phyloP scores from a whole-genome alignment of 208 protist species.

The Trypanosomatidae sp. region DNA sequence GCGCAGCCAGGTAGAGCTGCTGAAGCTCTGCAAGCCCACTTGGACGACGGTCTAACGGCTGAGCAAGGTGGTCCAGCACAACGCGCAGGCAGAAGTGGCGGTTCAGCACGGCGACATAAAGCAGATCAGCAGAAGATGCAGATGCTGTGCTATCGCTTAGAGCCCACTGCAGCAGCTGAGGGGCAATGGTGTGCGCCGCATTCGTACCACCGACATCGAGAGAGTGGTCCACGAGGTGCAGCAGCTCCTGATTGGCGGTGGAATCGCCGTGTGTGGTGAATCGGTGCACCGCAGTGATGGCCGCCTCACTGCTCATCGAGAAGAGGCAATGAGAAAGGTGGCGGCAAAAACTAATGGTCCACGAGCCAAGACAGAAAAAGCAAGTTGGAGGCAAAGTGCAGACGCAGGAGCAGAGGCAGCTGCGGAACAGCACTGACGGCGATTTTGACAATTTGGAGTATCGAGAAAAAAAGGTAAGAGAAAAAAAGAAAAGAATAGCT shows the following conservation, averaged over 20 bases:
- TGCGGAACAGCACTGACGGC: too few relatives aligned
- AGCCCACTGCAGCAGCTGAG: constrained; percentile 41
- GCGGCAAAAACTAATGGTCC: not conserved
- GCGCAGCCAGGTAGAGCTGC: constrained; percentile 35
- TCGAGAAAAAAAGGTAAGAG: too few relatives aligned
- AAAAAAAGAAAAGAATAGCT: too few relatives aligned
- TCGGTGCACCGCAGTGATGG: not conserved
- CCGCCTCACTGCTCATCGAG: not conserved
- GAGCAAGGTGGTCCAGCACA: constrained; percentile 41
- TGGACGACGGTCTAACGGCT: constrained; percentile 43
- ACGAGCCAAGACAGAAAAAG: not conserved
- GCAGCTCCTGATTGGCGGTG: constrained; percentile 13
- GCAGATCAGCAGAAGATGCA: constrained; percentile 5
- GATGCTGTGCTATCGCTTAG: constrained; percentile 8
- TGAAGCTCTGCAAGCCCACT: constrained; percentile 42
- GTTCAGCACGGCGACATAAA: constrained; percentile 62
- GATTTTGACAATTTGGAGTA: too few relatives aligned
- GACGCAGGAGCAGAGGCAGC: too few relatives aligned
- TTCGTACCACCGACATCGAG: constrained; percentile 15
- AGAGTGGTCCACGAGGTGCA: constrained; percentile 25
- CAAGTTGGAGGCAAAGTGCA: too few relatives aligned
- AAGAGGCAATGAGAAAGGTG: not conserved
- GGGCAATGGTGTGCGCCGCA: constrained; percentile 27
- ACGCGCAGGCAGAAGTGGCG: constrained; percentile 54
- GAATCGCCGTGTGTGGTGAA: constrained; percentile 19